Evolutionary conservation across 2,329 filamentous ascomycete species (phyloP), one percentile per base, ranked within the genome.

Genomic region (Colletotrichum tofieldiae): DNA sequence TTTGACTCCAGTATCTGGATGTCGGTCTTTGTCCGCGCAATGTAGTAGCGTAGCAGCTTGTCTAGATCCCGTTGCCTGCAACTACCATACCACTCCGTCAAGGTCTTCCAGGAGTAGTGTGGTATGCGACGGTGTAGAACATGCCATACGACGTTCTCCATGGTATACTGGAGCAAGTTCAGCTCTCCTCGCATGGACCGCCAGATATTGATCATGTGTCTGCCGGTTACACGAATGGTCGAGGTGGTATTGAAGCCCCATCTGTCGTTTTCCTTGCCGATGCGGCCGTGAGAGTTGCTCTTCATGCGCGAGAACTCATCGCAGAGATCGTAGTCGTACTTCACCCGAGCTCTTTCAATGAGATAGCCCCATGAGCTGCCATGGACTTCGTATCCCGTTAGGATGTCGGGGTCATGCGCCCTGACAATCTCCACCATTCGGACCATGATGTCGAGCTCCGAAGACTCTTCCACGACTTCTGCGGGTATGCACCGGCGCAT

Each of bases 161-260:
- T 93, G 0, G 94, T 98, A 79, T 99, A 98, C 79, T 98, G 95
- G 14, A 98, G 87, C 37, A 99, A 84, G 76, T 95, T 97, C 37
- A 99, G 84, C 82, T 98, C 96, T n/a, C 92, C 90, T 70, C 94
- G 90, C 95, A 99, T 98, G 0, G 95, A 95, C 77, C 96, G 90
- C 95, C 96, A 98, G 56, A 98, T 93, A 76, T 98, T 98, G 84
- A 99, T 95, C 87, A 97, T 94, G 79, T 98, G 96, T 73, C 96
- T 89, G 6, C 96, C 96, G 0, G 95, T 98, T n/a, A 99, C 90
- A 68, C 92, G 91, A 75, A 98, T 95, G 3, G 94, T 96, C 2
- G 95, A 98, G 0, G 95, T 97, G 65, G 95, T 95, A 74, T 94
- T 96, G 84, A 97, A 98, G 0, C 95, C 96, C 96, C 96, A 98